Conservation (phyloP, 2,329 filamentous ascomycete genomes). For the Xylariaceae sp. region DNA sequence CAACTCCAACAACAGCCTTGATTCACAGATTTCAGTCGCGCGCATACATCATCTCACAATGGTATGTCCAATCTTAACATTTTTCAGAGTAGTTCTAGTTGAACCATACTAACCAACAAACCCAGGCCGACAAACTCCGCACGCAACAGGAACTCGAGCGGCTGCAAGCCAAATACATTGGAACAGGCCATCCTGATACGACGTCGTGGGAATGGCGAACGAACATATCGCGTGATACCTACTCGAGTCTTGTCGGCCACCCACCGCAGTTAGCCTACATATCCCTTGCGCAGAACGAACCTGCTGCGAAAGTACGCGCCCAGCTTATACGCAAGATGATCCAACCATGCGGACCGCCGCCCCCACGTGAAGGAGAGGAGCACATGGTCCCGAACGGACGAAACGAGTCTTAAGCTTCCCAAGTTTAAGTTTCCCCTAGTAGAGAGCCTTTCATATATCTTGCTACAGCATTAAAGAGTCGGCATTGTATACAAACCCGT, state of each 20-base stretch:
- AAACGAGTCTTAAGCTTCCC: slow-evolving; percentile 12
- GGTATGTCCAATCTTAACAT: slow-evolving; percentile 5
- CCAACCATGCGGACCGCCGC: slow-evolving; percentile 55
- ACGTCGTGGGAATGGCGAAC: slow-evolving; percentile 96
- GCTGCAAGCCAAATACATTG: slow-evolving; percentile 91
- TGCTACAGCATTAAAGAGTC: too few relatives aligned
- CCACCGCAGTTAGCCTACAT: slow-evolving; percentile 84
- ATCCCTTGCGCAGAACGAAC: slow-evolving; percentile 81
- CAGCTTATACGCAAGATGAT: slow-evolving; percentile 78
- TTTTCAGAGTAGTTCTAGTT: too few relatives aligned
- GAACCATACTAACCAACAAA: background rate
- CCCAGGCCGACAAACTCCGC: slow-evolving; percentile 83
- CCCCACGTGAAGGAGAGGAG: slow-evolving; percentile 48
- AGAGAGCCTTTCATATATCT: too few relatives aligned
- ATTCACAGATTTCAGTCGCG: background rate
- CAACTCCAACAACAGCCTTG: too few relatives aligned
- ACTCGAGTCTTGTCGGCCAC: slow-evolving; percentile 83
- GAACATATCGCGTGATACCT: slow-evolving; percentile 92
- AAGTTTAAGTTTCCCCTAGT: too few relatives aligned
- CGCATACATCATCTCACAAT: slow-evolving; percentile 4
- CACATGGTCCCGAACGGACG: slow-evolving; percentile 16
- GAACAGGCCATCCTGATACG: slow-evolving; percentile 93
- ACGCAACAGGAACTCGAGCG: slow-evolving; percentile 96
- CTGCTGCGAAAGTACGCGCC: slow-evolving; percentile 71
- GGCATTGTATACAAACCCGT: background rate